Percentiles rank a stretch among this genome's conserved stretches.
These are phyloP conservation scores for Solanum pennellii DNA, from an alignment of 257 asterid genomes.

Conservation along the genomic window DNA sequence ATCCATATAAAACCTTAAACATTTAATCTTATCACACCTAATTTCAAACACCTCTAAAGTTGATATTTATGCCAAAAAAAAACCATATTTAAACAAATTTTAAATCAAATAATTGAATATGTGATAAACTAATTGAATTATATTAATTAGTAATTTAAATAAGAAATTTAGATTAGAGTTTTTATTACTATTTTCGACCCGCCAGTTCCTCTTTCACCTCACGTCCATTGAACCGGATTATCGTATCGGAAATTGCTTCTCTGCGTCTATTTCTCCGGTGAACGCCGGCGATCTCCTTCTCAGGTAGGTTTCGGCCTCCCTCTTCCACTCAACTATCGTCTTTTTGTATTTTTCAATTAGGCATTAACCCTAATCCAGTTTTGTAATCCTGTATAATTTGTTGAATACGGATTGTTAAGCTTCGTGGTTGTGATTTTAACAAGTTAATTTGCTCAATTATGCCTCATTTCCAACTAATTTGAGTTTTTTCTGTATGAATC, in stretches of 20 bases:
- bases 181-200: background rate
- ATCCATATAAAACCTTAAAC: background rate
- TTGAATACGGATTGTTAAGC: background rate
- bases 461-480: background rate
- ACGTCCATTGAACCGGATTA: background rate
- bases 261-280: background rate
- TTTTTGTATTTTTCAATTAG: background rate
- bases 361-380: background rate
- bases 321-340: background rate
- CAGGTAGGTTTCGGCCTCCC: background rate
- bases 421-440: background rate
- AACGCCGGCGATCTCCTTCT: background rate
- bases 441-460: no score
- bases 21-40: background rate
- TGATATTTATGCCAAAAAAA: no score
- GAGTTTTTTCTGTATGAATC: background rate
- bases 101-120: background rate
- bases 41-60: background rate
- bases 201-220: background rate
- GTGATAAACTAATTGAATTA: background rate
- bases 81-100: background rate
- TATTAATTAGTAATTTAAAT: no score
- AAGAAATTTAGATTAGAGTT: background rate
- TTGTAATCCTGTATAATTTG: background rate
- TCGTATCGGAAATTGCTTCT: background rate